Evolutionary conservation across 768 basidiomycete species (phyloP), one percentile per base, ranked within the genome.

Genomic region (Boletus reticuloceps): DNA sequence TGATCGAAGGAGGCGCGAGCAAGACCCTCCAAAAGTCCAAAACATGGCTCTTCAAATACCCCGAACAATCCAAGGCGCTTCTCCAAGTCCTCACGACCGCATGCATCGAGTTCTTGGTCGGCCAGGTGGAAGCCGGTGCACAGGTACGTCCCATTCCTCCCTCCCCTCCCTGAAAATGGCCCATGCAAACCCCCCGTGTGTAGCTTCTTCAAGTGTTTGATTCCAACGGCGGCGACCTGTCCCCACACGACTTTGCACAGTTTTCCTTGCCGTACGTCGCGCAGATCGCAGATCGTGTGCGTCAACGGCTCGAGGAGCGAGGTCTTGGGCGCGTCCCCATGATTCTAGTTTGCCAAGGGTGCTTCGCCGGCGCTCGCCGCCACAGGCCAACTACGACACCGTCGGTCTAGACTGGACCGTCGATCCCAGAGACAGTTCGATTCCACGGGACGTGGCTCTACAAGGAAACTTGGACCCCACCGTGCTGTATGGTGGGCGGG

Each of bases 181-280:
- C 34, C 27, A 29, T n/a, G n/a, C 27, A 9, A 29, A 36, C 32
- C 10, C 10, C 34, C 34, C 34, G 34, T 6, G 34, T 40, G 36
- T 42, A 99, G 95, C 78, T 97, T 44, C 78, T 98, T 6, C 97
- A 99, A 82, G 81, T 99, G 13, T 99, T 99, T 65, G 97, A 99
- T 72, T 98, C 97, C 1, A 92, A 90, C 83, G 97, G 91, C 10
- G 90, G 91, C 47, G 95, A 97, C 67, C 79, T 99, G 54, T 88
- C 95, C 5, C 92, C 89, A 3, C 76, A 91, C 65, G 91, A 98
- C 68, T 98, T 96, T 73, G 70, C 72, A 31, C 75, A 78, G 47
- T 98, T 97, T 74, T 88, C 95, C 43, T 81, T 90, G 57, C 94
- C 94, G 9, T 82, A 88, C 16, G 78, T 94, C 38, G 72, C 77